These are phyloP conservation scores for Chrysoporthe deuterocubensis DNA, from an alignment of 2,329 filamentous ascomycete genomes.

Conservation along the genomic window DNA sequence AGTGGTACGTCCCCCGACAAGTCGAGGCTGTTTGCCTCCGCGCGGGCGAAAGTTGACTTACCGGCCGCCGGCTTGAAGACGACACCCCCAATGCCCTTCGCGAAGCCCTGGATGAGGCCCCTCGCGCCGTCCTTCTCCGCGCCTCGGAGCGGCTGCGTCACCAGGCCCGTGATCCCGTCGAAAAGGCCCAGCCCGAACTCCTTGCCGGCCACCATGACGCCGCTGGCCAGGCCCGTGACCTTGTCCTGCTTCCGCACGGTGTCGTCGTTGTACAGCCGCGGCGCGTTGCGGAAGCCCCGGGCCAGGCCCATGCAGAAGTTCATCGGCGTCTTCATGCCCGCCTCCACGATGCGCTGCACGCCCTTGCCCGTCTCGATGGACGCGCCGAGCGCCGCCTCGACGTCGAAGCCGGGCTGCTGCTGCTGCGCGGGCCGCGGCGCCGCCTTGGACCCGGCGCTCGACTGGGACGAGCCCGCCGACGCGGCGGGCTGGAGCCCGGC, in stretches of 20 bases:
- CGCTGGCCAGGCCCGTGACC: conserved; percentile 76
- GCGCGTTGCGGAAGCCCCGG: conserved; percentile 86
- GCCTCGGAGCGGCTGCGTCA: conserved; percentile 75
- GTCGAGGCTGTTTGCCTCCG: too few relatives aligned
- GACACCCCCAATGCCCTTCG: conserved; percentile 81
- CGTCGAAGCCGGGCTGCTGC: conserved; percentile 16
- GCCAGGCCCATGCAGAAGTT: conserved; percentile 83
- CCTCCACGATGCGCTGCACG: conserved; percentile 71
- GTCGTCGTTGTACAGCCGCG: conserved; percentile 82
- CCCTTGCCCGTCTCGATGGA: conserved; percentile 65
- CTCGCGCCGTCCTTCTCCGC: conserved; percentile 50
- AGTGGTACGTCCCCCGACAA: neutral
- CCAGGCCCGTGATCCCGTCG: conserved; percentile 79
- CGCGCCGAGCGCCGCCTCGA: conserved; percentile 25
- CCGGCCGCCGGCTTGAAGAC: conserved; percentile 82
- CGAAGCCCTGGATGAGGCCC: conserved; percentile 78
- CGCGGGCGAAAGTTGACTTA: conserved; percentile 41
- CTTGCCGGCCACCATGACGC: conserved; percentile 76
- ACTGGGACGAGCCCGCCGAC: neutral
- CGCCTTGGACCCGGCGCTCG: neutral
- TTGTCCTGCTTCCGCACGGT: conserved; percentile 79
- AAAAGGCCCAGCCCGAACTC: conserved; percentile 79
- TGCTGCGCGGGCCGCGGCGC: neutral
- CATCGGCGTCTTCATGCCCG: conserved; percentile 80
- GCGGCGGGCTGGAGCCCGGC: neutral